Percentiles rank a stretch among this genome's conserved stretches.
These are phyloP conservation scores for Crassisporium funariophilum DNA, from an alignment of 768 basidiomycete genomes.

Conservation along the genomic window DNA sequence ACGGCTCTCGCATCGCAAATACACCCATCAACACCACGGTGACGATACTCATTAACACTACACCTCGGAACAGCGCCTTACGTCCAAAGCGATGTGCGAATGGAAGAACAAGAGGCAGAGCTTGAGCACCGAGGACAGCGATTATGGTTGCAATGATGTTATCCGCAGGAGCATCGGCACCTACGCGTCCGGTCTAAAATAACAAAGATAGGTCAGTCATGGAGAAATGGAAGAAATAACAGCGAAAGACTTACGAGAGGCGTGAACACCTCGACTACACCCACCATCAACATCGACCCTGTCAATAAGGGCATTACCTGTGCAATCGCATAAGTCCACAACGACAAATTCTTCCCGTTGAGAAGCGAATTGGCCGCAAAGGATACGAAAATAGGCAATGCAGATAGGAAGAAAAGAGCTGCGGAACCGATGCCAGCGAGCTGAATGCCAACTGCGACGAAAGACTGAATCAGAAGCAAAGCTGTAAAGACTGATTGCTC, in stretches of 20 bases:
- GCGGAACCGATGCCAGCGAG: conserved; percentile 72
- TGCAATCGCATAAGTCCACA: conserved; percentile 66
- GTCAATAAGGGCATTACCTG: conserved; percentile 56
- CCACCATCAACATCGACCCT: conserved; percentile 57
- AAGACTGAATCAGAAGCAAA: conserved; percentile 60
- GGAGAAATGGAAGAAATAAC: not conserved
- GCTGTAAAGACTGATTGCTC: conserved; percentile 69
- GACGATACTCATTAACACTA: conserved; percentile 47
- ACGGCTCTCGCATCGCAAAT: conserved; percentile 63
- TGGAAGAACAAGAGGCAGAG: conserved; percentile 62
- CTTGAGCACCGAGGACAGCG: conserved; percentile 54
- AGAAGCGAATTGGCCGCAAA: conserved; percentile 53
- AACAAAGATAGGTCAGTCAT: conserved; percentile 4
- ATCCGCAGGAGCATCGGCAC: conserved; percentile 83
- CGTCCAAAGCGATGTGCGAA: conserved; percentile 74
- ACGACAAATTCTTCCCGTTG: conserved; percentile 41
- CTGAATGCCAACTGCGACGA: conserved; percentile 62
- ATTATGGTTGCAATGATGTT: conserved; percentile 85
- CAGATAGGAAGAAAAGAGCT: conserved; percentile 69
- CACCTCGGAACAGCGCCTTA: conserved; percentile 32
- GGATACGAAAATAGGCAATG: conserved; percentile 55
- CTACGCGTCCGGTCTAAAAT: conserved; percentile 76
- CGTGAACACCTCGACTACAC: conserved; percentile 84
- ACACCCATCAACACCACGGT: conserved; percentile 57
- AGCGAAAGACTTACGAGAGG: conserved; percentile 60